A percentile compares a stretch with the other conserved stretches of the same genome.
These are phyloP conservation scores for Erythrophleum fordii DNA, from an alignment of 306 rosid species.

Conservation along the genomic window DNA sequence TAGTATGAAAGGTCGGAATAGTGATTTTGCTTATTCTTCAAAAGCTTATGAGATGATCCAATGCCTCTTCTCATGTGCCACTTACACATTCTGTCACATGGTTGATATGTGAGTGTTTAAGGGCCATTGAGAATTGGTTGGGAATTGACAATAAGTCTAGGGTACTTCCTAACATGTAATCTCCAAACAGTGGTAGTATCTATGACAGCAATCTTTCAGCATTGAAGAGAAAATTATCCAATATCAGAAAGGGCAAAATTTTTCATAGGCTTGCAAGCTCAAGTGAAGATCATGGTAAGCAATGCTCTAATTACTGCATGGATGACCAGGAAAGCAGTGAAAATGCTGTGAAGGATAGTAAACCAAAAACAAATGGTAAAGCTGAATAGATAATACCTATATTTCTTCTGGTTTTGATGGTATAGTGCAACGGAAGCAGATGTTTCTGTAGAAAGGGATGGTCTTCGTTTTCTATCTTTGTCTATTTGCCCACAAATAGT, in stretches of 20 bases:
- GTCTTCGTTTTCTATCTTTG: constrained; percentile 60
- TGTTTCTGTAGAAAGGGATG: constrained; percentile 58
- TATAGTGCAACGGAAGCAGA: constrained; percentile 67
- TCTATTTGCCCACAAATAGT: constrained; percentile 87
- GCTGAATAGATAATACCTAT: constrained; percentile 43
- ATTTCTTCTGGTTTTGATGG: constrained; percentile 44
- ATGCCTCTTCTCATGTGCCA: constrained; percentile 38
- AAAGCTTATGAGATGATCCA: constrained; percentile 50
- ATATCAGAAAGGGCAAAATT: constrained; percentile 64
- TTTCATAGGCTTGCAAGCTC: constrained; percentile 67
- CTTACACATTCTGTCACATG: constrained; percentile 70
- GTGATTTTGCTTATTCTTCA: constrained; percentile 44
- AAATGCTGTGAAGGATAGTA: constrained; percentile 46
- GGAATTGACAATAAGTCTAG: constrained; percentile 62
- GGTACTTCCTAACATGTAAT: constrained; percentile 45
- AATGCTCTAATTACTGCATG: constrained; percentile 41
- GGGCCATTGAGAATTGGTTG: constrained; percentile 81
- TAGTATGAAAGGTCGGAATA: constrained; percentile 49
- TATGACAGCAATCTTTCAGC: constrained; percentile 66
- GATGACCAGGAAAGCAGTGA: constrained; percentile 44
- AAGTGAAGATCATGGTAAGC: constrained; percentile 62
- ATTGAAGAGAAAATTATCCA: constrained; percentile 62
- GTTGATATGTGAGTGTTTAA: constrained; percentile 83
- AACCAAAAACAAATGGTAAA: constrained; percentile 47
- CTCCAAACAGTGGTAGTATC: constrained; percentile 50